These are phyloP conservation scores for Oropetium thomaeum DNA, from an alignment of 176 grass and related monocot genomes.

Conservation along the genomic window DNA sequence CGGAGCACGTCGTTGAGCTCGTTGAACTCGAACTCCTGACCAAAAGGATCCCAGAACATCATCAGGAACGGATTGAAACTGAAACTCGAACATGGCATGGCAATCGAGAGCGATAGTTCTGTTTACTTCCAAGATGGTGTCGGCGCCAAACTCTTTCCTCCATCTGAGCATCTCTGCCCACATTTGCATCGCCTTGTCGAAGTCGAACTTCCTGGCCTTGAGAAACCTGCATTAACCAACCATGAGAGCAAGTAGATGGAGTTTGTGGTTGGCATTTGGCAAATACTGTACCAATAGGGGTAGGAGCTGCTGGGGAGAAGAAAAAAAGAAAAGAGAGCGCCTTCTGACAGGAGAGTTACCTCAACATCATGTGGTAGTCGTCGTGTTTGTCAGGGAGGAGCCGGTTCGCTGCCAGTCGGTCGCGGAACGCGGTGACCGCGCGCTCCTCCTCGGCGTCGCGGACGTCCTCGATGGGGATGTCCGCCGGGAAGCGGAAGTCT, in stretches of 20 bases:
- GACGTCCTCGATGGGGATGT: conserved; percentile 91
- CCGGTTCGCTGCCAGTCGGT: conserved; percentile 62
- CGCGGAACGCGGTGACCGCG: conserved; percentile 75
- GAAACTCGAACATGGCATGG: neutral
- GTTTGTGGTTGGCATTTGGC: neutral
- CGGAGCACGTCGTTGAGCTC: conserved; percentile 49
- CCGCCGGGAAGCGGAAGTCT: conserved; percentile 68
- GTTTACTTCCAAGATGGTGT: conserved; percentile 70
- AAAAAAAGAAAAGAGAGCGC: neutral
- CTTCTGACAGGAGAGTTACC: conserved; percentile 39
- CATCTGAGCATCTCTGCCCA: conserved; percentile 86
- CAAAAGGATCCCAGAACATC: neutral
- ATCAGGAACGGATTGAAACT: neutral
- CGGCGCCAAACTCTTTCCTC: conserved; percentile 80
- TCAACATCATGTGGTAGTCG: conserved; percentile 91
- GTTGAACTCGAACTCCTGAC: conserved; percentile 56
- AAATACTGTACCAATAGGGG: neutral
- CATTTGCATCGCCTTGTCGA: conserved; percentile 77
- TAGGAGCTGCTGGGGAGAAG: too few relatives aligned
- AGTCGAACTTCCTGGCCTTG: conserved; percentile 77
- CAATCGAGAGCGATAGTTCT: neutral
- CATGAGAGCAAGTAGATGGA: neutral
- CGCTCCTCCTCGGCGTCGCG: conserved; percentile 94
- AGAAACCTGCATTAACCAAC: conserved; percentile 56
- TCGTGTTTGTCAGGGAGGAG: conserved; percentile 85